Base-by-base conservation (phyloP, 805 yeast genomes). In the Wickerhamiella siamensis region DNA sequence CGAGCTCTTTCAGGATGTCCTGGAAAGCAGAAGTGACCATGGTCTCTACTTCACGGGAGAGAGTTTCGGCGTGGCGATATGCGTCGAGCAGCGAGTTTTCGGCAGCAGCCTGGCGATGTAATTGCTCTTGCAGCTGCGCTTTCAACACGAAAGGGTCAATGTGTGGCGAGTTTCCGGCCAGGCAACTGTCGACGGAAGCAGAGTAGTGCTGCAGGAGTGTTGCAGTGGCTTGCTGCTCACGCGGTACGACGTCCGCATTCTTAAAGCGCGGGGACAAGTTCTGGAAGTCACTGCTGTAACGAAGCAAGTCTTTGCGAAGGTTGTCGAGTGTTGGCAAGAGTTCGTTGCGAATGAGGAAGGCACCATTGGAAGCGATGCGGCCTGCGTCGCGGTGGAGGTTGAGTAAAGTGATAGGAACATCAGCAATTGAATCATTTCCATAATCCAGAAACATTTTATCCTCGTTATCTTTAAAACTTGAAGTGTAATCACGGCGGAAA, bases 81-180 rank as follows among this genome's bases (percentile, higher is more conserved):
- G 96, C 95, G 58, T 87, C 95, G 55, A 84, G 83, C 37, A 88
- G 66, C 54, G 77, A 80, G 60, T 79, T 80, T 59, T 88, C 96
- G 60, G 84, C 95, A 16, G 70, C 69, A 36, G 88, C 60, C 58
- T 84, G 95, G 50, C 71, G 72, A 52, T 72, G 77, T 53, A 91
- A 73, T 59, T 80, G 88, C 55, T 75, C 70, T 51, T 88, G 95
- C 49, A 88, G 65, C 33, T 68, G 62, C 34, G 75, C 63, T 58
- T 82, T 83, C 37, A 83, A 69, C 45, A 91, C 60, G 53, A 75
- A 86, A 2, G 98, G 97, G 58, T 88, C 98, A 2, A 38, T 36
- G 29, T 31, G 33, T 20, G 52, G 49, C 34, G 46, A 36, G 26
- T 43, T 36, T 35, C 47, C 46, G 12, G 38, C 38, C 29, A 41